phyloP scores from a whole-genome alignment of 2,329 filamentous ascomycete species.

The Claviceps paspali region DNA sequence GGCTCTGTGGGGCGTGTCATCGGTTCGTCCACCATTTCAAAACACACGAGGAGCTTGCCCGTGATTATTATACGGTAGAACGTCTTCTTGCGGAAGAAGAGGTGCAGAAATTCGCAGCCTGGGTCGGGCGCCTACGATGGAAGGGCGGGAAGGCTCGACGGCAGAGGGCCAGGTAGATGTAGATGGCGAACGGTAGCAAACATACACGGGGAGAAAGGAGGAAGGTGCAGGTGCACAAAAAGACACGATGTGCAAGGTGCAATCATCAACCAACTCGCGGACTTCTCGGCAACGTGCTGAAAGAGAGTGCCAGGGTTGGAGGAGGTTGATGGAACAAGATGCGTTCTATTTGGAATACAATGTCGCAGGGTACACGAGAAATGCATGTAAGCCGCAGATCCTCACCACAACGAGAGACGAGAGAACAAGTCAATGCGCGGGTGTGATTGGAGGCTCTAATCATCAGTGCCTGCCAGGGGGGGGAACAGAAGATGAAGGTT shows the following conservation, averaged over 20 bases:
- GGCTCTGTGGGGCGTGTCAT: slow-evolving; percentile 76
- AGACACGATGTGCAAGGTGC: too few species aligned
- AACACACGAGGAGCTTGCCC: slow-evolving; percentile 62
- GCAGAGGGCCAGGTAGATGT: not conserved
- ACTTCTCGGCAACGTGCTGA: too few species aligned
- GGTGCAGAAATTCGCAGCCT: slow-evolving; percentile 53
- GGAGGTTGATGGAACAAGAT: too few species aligned
- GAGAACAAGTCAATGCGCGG: too few species aligned
- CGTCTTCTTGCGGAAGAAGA: slow-evolving; percentile 53
- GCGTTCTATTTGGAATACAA: too few species aligned
- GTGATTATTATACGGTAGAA: slow-evolving; percentile 59
- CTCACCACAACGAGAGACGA: not conserved
- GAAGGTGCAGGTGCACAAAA: too few species aligned
- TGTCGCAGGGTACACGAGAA: too few species aligned
- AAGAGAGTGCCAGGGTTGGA: too few species aligned
- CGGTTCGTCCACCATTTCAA: slow-evolving; percentile 65
- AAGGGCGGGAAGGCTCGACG: slow-evolving; percentile 28
- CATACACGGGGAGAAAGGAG: too few species aligned
- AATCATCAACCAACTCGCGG: too few species aligned
- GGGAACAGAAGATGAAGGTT: not conserved
- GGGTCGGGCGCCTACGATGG: slow-evolving; percentile 63
- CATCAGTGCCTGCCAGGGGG: not conserved
- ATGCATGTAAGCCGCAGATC: not conserved
- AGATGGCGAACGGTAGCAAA: too few species aligned
- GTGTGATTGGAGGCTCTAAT: not conserved